These are phyloP conservation scores for Geranomyces michiganensis DNA, from an alignment of 192 early-diverging fungal species.

Conservation along the genomic window DNA sequence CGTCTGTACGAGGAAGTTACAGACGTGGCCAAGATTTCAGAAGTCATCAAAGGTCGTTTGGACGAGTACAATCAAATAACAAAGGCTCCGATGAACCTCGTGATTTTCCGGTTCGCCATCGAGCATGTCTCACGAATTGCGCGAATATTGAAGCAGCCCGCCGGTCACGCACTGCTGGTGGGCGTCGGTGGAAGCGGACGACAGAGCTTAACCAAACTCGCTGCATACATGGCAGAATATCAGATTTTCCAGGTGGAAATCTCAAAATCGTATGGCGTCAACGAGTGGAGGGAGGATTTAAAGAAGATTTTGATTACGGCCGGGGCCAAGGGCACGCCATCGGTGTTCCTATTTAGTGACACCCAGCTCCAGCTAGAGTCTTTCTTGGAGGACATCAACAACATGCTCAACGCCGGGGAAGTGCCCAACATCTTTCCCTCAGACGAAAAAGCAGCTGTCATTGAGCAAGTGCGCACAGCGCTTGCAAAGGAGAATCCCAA, in stretches of 20 bases:
- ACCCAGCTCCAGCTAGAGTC: constrained; percentile 60
- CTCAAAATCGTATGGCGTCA: constrained; percentile 59
- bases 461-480: constrained; percentile 55
- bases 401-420: constrained; percentile 66
- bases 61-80: constrained; percentile 64
- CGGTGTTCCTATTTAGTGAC: constrained; percentile 62
- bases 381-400: constrained; percentile 67
- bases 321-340: constrained; percentile 55
- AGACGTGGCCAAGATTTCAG: constrained; percentile 51
- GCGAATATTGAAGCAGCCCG: constrained; percentile 64
- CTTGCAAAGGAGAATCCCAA: constrained; percentile 57
- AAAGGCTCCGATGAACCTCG: constrained; percentile 63
- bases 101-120: constrained; percentile 63
- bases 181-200: constrained; percentile 62
- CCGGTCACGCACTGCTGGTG: constrained; percentile 59
- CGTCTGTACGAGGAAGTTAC: constrained; percentile 55
- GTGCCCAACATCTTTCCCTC: constrained; percentile 62
- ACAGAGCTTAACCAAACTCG: constrained; percentile 59
- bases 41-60: constrained; percentile 52
- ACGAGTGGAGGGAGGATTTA: constrained; percentile 63
- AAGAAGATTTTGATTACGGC: constrained; percentile 59
- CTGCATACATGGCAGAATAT: constrained; percentile 61
- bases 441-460: constrained; percentile 62
- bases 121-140: constrained; percentile 63
- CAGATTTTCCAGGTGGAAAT: constrained; percentile 63